These are phyloP conservation scores for Diaporthe aspalathi DNA, from an alignment of 2,329 filamentous ascomycete genomes.

Conservation along the genomic window DNA sequence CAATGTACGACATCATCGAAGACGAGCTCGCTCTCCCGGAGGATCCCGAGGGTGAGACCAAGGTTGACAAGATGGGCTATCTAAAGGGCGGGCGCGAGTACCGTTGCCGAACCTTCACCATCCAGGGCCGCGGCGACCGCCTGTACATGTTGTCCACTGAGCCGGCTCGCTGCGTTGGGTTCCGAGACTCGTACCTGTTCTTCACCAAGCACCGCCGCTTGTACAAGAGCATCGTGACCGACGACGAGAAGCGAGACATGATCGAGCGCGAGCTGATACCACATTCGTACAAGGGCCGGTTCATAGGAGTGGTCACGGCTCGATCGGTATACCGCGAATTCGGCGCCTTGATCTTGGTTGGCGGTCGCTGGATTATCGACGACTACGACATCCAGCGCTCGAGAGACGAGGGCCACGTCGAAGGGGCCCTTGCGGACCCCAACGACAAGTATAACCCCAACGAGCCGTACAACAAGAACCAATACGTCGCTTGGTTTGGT, in stretches of 20 bases:
- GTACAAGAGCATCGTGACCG: conserved; percentile 97
- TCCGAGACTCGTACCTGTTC: conserved; percentile 97
- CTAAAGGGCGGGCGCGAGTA: conserved; percentile 89
- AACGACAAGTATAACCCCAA: conserved; percentile 82
- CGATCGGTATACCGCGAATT: conserved; percentile 98
- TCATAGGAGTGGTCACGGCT: conserved; percentile 96
- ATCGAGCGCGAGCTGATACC: conserved; percentile 96
- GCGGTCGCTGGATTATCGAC: conserved; percentile 85
- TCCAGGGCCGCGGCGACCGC: conserved; percentile 82
- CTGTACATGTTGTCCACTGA: conserved; percentile 99
- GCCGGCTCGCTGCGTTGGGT: conserved; percentile 94
- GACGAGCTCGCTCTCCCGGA: conserved; percentile 92
- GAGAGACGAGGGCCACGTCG: conserved; percentile 80
- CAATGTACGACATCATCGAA: conserved; percentile 87
- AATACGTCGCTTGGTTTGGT: conserved; percentile 98
- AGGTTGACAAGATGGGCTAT: conserved; percentile 90
- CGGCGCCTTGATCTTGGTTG: conserved; percentile 92
- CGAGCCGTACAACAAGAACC: conserved; percentile 97
- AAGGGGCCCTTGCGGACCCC: conserved; percentile 92
- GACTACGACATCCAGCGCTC: conserved; percentile 88
- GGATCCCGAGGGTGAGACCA: conserved; percentile 88
- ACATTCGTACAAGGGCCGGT: conserved; percentile 97
- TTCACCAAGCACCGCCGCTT: conserved; percentile 98
- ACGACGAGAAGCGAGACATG: conserved; percentile 96
- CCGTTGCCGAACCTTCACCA: conserved; percentile 93